Evolutionary conservation across 202 grass and related monocot species (phyloP), one percentile per base, ranked within the genome.

Genomic region (Schoenoplectus tabernaemontani): DNA sequence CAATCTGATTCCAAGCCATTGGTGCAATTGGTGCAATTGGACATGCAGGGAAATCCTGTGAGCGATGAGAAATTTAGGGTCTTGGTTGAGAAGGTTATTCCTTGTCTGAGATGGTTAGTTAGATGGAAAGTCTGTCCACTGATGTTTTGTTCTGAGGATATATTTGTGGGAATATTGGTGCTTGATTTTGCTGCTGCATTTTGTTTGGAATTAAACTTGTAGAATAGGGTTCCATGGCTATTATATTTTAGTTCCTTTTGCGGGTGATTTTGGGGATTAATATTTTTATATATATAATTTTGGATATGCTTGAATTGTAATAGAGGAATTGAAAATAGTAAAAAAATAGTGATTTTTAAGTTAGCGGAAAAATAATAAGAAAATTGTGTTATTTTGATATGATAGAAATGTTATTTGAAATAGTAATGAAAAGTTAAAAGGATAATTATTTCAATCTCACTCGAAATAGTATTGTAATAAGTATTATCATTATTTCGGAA

Each of bases 81-180:
- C 53, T 64, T 95, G 51, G 76, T 88, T 15, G 32, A 48, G 69
- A 83, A 79, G 16, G 57, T 89, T 26, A 59, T 77, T 74, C 88
- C 91, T 86, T 80, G 82, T 64, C 57, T 98, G 13, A 90, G 84
- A 74, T 98, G 86, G n/a, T n/a, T n/a, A n/a, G 91, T 28, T 98
- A 2, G 83, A 91, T 64, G 86, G 85, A 6, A 64, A 76, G 46
- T 53, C 15, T 48, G 47, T 85, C 33, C 59, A 64, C 66, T 95
- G 80, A 88, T 64, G 11, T 7, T 57, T 15, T 46, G n/a, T 77
- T 57, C 15, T 26, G 3, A 24, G 4, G 17, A 46, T 69, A 43
- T 26, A 70, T 74, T 26, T 53, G 13, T 53, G 70, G 30, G 46
- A 53, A 53, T 11, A n/a, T 73, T 74, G n/a, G 16, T 74, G 47